Evolutionary conservation across 371 early-diverging fungal species (phyloP), one percentile per base, ranked within the genome.

Genomic region (Mortierella sp.): DNA sequence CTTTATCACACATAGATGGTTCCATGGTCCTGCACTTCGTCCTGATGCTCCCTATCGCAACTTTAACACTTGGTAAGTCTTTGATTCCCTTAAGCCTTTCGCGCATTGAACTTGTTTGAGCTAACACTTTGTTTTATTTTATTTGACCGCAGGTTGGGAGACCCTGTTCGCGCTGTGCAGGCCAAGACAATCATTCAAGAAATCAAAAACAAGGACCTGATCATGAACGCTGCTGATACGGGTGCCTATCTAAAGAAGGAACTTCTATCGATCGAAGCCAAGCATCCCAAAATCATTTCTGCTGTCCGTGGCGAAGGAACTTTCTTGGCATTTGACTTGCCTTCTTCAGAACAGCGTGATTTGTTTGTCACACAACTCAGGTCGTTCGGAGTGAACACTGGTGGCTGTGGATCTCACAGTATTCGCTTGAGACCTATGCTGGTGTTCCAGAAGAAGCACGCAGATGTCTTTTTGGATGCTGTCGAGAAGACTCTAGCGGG

Each of bases 401-500:
- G 93, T 65, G 94, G 92, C 2, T 92, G 92, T 65, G 94, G 94
- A 62, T 87, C 91, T 2, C 65, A 72, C 4, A 84, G 91, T 14
- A 89, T 94, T 35, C 90, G 94, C 20, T 73, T 94, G 74, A 86
- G 94, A 22, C 94, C 93, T 6, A 94, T 92, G 93, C 77, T 93
- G 65, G 89, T 88, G 22, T 92, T 93, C 86, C 89, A 91, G 68
- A 88, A 87, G 71, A 75, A 85, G n/a, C 94, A 93, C 62, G 94
- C 92, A 52, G 93, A 93, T 76, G 86, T 91, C 55, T 87, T 93
- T 68, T 78, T 93, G 40, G 86, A 90, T 51, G 90, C 89, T 28
- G 87, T 93, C 62, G 88, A 90, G 11, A 71, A 62, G 60, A 30
- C 30, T 30, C 30, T 30, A 30, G 30, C 1, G 2, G 30, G 4